These are phyloP conservation scores for Exophiala viscosa DNA, from an alignment of 2,329 filamentous ascomycete species.

Conservation along the genomic window DNA sequence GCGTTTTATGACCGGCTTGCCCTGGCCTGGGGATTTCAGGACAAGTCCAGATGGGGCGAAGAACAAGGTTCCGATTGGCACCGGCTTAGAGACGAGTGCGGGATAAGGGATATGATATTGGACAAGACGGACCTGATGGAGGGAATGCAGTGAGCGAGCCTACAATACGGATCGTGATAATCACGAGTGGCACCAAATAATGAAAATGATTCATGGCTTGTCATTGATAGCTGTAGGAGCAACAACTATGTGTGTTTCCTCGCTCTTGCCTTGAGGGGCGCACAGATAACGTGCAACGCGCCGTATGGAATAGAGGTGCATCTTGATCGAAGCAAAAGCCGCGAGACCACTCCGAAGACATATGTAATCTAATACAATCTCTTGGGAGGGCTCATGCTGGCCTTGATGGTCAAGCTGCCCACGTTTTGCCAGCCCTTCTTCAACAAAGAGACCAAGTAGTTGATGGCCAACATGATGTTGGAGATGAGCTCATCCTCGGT, in stretches of 20 bases:
- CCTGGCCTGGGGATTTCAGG: constrained; percentile 86
- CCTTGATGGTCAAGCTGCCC: constrained; percentile 99
- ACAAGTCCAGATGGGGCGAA: constrained; percentile 74
- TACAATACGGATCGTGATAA: neutral
- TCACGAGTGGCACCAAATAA: neutral
- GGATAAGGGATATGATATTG: constrained; percentile 80
- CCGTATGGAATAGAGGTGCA: too few relatives aligned
- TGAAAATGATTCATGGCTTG: neutral
- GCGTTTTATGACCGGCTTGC: constrained; percentile 82
- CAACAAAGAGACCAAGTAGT: constrained; percentile 98
- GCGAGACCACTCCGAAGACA: constrained; percentile 6
- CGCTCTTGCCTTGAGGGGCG: neutral
- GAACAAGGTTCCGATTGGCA: constrained; percentile 92
- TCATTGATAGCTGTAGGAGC: neutral
- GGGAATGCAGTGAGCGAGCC: constrained; percentile 67
- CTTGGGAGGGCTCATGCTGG: constrained; percentile 98
- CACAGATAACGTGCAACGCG: neutral
- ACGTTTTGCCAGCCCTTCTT: constrained; percentile 99
- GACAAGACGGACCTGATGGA: constrained; percentile 88
- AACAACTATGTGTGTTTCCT: neutral
- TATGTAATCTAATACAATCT: constrained; percentile 76
- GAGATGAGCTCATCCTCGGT: constrained; percentile 88
- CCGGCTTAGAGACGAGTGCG: constrained; percentile 74
- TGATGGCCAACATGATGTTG: constrained; percentile 99
- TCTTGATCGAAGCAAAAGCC: neutral